Conservation (phyloP, 1,139 yeast species). For the Candida labiduridarum region DNA sequence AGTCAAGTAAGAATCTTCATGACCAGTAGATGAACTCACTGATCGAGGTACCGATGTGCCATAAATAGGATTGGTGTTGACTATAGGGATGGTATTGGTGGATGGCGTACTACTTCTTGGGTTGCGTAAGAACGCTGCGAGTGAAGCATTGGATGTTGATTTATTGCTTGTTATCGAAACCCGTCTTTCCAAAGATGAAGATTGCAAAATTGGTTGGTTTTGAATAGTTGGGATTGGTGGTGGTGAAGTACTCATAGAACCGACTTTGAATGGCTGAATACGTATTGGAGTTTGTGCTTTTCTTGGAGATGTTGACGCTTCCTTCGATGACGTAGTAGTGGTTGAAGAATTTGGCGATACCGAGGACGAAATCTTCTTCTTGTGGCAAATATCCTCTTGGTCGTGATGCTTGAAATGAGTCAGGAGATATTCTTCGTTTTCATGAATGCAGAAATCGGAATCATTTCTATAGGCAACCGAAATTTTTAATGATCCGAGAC, state of each 20-base stretch:
- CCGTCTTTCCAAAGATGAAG: slow-evolving; percentile 41
- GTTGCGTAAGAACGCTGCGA: slow-evolving; percentile 55
- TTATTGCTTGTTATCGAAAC: slow-evolving; percentile 49
- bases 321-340: slow-evolving; percentile 15
- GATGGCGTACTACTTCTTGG: slow-evolving; percentile 44
- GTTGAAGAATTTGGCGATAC: slow-evolving; percentile 33
- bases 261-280: slow-evolving; percentile 63
- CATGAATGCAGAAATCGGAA: slow-evolving; percentile 65
- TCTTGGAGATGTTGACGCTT: slow-evolving; percentile 6
- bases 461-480: slow-evolving; percentile 81
- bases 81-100: slow-evolving; percentile 31
- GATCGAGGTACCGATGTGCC: slow-evolving; percentile 39
- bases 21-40: slow-evolving; percentile 46
- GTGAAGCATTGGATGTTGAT: slow-evolving; percentile 56
- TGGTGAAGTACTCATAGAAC: slow-evolving; percentile 57
- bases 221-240: slow-evolving; percentile 30
- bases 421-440: slow-evolving; percentile 65
- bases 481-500: slow-evolving; percentile 70
- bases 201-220: slow-evolving; percentile 16
- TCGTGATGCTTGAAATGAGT: slow-evolving; percentile 46
- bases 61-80: slow-evolving; percentile 17
- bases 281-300: slow-evolving; percentile 29
- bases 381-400: slow-evolving; percentile 6
- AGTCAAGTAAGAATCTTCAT: slow-evolving; percentile 25
- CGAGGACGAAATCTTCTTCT: slow-evolving; percentile 19